Evolutionary conservation across 2,329 filamentous ascomycete species (phyloP).

Genomic region (Colletotrichum sp.): DNA sequence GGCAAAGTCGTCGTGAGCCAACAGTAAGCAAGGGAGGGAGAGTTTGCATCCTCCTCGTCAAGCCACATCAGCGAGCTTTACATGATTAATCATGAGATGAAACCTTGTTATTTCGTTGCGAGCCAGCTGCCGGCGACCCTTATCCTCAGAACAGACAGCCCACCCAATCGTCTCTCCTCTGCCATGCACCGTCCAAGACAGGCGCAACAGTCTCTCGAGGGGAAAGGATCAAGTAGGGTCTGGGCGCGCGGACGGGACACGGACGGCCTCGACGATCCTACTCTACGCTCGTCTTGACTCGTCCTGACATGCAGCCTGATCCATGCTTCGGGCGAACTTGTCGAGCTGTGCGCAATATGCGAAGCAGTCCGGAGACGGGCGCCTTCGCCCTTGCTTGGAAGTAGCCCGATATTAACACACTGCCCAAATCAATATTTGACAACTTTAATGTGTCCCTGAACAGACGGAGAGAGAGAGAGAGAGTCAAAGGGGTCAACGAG

Average conservation of each 20-base stretch:
- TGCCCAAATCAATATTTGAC: not conserved
- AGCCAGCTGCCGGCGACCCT: not conserved
- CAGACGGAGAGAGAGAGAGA: not conserved
- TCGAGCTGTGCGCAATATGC: not conserved
- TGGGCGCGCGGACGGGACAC: constrained; percentile 8
- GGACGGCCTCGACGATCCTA: constrained; percentile 13
- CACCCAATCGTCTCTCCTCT: not conserved
- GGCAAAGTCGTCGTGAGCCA: not conserved
- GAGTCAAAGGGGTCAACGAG: not conserved
- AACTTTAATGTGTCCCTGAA: not conserved
- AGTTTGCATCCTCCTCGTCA: not conserved
- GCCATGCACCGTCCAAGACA: constrained; percentile 13
- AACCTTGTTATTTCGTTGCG: constrained; percentile 17
- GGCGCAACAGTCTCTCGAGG: not conserved
- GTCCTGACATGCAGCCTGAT: constrained; percentile 8
- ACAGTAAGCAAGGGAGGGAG: constrained; percentile 12
- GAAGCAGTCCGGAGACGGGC: not conserved
- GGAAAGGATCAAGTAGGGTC: not conserved
- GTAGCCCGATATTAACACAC: not conserved
- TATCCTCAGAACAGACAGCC: not conserved
- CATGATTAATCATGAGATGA: constrained; percentile 4
- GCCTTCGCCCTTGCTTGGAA: not conserved
- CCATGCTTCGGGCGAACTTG: constrained; percentile 9
- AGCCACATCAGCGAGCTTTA: not conserved
- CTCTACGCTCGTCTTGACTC: constrained; percentile 1